These are phyloP conservation scores for Dryas octopetala DNA, from an alignment of 306 rosid genomes.

Conservation along the genomic window DNA sequence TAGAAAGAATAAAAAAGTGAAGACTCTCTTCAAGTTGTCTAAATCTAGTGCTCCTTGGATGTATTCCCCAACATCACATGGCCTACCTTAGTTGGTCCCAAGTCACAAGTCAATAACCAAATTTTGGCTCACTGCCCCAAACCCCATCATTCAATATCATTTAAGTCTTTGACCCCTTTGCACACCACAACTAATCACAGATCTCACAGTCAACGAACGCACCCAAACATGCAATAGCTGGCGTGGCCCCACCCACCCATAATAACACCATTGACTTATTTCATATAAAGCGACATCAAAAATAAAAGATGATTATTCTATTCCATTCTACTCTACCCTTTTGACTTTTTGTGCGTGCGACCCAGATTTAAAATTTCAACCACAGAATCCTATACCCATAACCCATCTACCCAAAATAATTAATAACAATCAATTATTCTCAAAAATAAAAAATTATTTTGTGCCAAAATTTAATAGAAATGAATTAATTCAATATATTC, in stretches of 20 bases:
- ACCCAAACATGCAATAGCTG: background rate
- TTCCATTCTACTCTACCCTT: background rate
- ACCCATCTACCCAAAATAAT: background rate
- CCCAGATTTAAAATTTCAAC: background rate
- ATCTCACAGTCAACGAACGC: background rate
- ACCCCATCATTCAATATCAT: background rate
- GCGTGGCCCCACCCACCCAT: background rate
- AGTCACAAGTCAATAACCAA: background rate
- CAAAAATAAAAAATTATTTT: background rate
- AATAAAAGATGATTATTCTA: background rate
- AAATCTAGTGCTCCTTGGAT: too few relatives aligned
- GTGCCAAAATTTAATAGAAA: background rate
- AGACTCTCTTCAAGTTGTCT: too few relatives aligned
- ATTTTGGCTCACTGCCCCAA: background rate
- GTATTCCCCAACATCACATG: too few relatives aligned
- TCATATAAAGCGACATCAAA: background rate
- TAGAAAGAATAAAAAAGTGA: too few relatives aligned
- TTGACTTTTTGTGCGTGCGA: background rate
- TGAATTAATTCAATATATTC: background rate
- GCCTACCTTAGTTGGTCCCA: too few relatives aligned
- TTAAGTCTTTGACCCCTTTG: background rate
- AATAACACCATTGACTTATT: slow-evolving; percentile 6
- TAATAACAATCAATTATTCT: background rate
- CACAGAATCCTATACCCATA: slow-evolving; percentile 3
- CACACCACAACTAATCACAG: background rate